Base-by-base conservation (phyloP, 257 asterid genomes). In the Gynochthodes officinalis region DNA sequence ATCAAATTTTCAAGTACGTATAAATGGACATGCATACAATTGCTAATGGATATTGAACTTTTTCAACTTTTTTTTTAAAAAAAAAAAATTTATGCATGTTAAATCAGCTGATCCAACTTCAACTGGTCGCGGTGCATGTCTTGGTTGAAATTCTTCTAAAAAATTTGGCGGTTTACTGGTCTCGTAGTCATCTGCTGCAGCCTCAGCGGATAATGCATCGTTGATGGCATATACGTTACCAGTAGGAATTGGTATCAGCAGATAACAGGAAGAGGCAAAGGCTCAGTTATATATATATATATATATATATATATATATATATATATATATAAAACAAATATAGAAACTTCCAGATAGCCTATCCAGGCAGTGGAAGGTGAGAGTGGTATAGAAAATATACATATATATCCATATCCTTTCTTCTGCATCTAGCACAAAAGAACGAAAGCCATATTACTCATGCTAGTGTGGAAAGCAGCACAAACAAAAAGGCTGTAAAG, bases 151-250 rank as follows among this genome's bases (percentile, higher is more conserved):
- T 71, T 66, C 61, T 76, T 71, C 58, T 23, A 11, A 4, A 1
- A 48, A 58, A n/a, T n/a, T n/a, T n/a, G n/a, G n/a, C n/a, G n/a
- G n/a, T n/a, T n/a, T n/a, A 80, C 90, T 83, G 61, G 89, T 83
- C 76, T 91, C 97, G 7, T 94, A 94, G 64, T 94, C 99, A 48
- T 89, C 95, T 5, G 99, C 97, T n/a, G 97, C 97, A 37, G 84
- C 97, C 78, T 91, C 95, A 2, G 97, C 90, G 3, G 97, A 84
- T 79, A 90, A 70, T 77, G 95, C 90, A 48, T 94, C 99, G 27
- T 91, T 94, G 73, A 91, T 87, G 71, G 99, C 85, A 59, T 88
- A 89, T 32, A 89, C 97, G 33, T 91, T 83, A 33, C 93, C 96
- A 2, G 93, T 10, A 52, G 98, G 97, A 79, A 94, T 91, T 52